Conservation (phyloP, 768 basidiomycete species). For the Trichaptum fuscoviolaceum region DNA sequence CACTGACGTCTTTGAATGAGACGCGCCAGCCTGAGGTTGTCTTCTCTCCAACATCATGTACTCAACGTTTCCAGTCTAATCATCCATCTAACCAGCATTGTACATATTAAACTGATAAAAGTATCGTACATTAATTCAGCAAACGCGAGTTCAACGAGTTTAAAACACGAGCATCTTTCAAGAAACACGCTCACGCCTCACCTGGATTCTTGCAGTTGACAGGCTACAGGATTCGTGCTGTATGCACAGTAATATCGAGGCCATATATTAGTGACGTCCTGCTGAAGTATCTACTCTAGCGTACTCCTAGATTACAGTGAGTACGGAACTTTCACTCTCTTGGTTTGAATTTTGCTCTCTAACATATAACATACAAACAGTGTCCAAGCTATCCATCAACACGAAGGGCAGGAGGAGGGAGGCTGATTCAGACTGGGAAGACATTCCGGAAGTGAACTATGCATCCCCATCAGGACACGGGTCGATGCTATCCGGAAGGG, state of each 20-base stretch:
- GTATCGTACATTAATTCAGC: no score
- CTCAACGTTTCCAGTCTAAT: no score
- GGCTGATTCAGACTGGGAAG: background rate
- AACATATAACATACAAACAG: background rate
- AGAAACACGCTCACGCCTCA: background rate
- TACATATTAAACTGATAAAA: no score
- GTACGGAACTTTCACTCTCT: background rate
- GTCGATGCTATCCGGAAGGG: background rate
- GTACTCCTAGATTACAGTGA: background rate
- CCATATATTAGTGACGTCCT: background rate
- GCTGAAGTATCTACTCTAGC: background rate
- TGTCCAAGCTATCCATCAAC: background rate
- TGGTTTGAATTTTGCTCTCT: background rate
- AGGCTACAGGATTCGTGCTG: background rate
- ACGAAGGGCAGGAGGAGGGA: constrained; percentile 1
- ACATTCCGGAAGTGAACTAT: background rate
- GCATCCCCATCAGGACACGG: background rate
- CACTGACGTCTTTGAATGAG: background rate
- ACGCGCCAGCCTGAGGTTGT: no score
- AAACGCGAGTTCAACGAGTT: background rate
- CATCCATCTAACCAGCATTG: no score
- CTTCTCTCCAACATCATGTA: no score
- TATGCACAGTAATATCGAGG: background rate
- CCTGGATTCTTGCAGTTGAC: no score
- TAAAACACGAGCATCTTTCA: background rate